Evolutionary conservation across 202 grass and related monocot species (phyloP).

Genomic region (Eragrostis tef): DNA sequence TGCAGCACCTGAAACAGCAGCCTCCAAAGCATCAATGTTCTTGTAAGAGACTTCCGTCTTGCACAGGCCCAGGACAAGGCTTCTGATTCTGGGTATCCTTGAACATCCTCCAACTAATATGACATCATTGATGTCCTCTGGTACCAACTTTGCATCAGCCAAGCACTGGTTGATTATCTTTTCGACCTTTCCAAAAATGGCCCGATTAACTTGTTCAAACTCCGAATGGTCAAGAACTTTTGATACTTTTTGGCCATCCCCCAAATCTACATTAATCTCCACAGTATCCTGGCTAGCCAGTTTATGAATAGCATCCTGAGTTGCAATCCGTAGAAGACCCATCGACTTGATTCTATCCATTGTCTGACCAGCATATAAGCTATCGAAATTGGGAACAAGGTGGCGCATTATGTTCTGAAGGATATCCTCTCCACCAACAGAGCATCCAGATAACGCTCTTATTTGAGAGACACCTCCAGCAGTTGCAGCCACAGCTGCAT

Average conservation of each 20-base stretch:
- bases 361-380: constrained; percentile 52
- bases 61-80: constrained; percentile 62
- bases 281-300: constrained; percentile 46
- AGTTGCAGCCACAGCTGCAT: constrained; percentile 60
- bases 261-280: constrained; percentile 57
- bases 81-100: constrained; percentile 60
- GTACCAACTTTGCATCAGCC: constrained; percentile 53
- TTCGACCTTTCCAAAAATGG: constrained; percentile 59
- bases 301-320: constrained; percentile 68
- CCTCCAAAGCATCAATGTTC: constrained; percentile 55
- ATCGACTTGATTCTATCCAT: constrained; percentile 57
- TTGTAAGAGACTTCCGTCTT: constrained; percentile 51
- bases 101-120: constrained; percentile 74
- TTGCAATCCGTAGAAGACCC: constrained; percentile 53
- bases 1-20: constrained; percentile 64
- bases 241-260: constrained; percentile 41
- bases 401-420: constrained; percentile 69
- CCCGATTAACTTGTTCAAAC: constrained; percentile 56
- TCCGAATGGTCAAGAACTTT: constrained; percentile 51
- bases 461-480: constrained; percentile 80
- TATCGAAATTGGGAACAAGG: constrained; percentile 58
- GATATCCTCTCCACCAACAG: constrained; percentile 71
- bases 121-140: constrained; percentile 61
- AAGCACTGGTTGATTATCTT: constrained; percentile 60
- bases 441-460: constrained; percentile 54